These are phyloP conservation scores for Leccinum truebloodii DNA, from an alignment of 768 basidiomycete species.

Conservation along the genomic window DNA sequence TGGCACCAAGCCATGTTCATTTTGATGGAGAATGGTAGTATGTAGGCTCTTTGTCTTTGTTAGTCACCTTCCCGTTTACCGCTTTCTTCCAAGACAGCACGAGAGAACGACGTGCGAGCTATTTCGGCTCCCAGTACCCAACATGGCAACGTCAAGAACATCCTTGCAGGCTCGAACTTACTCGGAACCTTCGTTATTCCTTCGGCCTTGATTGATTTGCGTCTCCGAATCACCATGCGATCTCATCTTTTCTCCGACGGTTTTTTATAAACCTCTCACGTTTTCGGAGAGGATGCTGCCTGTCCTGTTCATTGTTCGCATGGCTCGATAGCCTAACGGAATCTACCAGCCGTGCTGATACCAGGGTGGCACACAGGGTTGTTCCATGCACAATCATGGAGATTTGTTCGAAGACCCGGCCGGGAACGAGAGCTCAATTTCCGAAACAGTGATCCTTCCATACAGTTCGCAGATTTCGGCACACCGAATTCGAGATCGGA, in stretches of 20 bases:
- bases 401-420: constrained; percentile 41
- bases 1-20: too few relatives aligned
- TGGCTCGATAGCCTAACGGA: constrained; percentile 54
- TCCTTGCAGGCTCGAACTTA: constrained; percentile 38
- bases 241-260: constrained; percentile 54
- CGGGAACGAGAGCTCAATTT: constrained; percentile 44
- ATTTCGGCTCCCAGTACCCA: constrained; percentile 23
- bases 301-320: constrained; percentile 54
- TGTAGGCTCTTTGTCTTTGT: neutral
- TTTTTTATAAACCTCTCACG: constrained; percentile 54
- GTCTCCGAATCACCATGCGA: constrained; percentile 35
- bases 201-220: constrained; percentile 18
- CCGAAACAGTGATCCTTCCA: constrained; percentile 43
- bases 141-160: constrained; percentile 44
- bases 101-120: constrained; percentile 4
- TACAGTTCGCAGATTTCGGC: constrained; percentile 59
- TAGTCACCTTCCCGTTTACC: neutral
- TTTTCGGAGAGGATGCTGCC: constrained; percentile 45
- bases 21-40: too few relatives aligned
- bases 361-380: neutral
- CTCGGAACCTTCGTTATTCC: constrained; percentile 50
- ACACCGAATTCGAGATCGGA: constrained; percentile 59
- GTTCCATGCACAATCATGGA: constrained; percentile 38
- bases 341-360: constrained; percentile 9
- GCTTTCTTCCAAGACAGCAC: neutral